These are phyloP conservation scores for Globisporangium spiculum DNA, from an alignment of 352 stramenopile species.

Conservation along the genomic window DNA sequence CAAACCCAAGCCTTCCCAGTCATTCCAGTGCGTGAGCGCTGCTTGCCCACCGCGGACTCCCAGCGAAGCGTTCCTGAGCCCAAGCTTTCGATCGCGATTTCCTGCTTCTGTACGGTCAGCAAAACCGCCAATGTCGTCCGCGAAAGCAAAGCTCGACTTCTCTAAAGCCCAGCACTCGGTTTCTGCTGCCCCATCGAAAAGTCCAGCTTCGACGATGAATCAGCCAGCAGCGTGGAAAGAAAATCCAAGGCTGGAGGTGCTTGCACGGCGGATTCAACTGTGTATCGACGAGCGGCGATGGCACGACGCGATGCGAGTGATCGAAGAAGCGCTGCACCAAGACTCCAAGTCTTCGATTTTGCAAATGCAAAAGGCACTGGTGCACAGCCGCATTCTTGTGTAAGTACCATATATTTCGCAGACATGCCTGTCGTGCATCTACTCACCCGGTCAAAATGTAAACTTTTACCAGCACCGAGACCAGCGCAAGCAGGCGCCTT, in stretches of 20 bases:
- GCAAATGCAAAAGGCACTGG: not conserved
- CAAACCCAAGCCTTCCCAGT: not conserved
- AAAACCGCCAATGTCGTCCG: not conserved
- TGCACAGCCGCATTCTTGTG: not conserved
- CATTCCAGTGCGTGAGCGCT: not conserved
- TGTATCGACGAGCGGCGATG: not conserved
- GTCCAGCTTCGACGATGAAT: not conserved
- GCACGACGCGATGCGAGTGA: conserved; percentile 1
- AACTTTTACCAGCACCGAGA: not conserved
- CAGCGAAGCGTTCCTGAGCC: conserved; percentile 1
- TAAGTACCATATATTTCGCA: not conserved
- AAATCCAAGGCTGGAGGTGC: not conserved
- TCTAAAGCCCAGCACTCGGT: not conserved
- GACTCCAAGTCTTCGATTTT: not conserved
- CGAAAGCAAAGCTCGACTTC: conserved; percentile 4
- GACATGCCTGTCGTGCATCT: not conserved
- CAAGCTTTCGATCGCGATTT: conserved; percentile 7
- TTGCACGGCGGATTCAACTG: not conserved
- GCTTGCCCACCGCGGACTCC: not conserved
- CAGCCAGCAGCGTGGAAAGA: not conserved
- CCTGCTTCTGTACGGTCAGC: not conserved
- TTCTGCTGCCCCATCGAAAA: conserved; percentile 1
- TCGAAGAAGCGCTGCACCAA: conserved; percentile 3
- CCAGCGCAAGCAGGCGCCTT: not conserved
- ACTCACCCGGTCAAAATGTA: not conserved